Base-by-base conservation (phyloP, 164 flowering plant species). In the Taxillus chinensis region DNA sequence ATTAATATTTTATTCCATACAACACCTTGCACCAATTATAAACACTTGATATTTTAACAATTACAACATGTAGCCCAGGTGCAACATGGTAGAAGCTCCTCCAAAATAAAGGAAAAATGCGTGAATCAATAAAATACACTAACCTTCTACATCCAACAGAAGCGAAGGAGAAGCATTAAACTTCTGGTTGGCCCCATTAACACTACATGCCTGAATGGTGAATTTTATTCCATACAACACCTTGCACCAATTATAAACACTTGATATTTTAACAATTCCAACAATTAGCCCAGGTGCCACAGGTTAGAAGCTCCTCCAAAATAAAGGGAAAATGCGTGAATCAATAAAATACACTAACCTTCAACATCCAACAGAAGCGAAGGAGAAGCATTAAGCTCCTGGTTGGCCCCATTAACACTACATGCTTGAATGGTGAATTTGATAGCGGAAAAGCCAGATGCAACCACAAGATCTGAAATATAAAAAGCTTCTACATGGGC, bases 391-490 rank as follows among this genome's bases (percentile, higher is more conserved):
- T 71, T 78, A 8, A 89, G 71, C 66, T 76, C 73, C 70, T 84
- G 95, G 73, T 16, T 61, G 55, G 71, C 17, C 49, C 98, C 96
- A 70, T 84, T 85, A 41, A 54, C 57, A 48, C 70, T 71, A 55
- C 86, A 79, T 0, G 74, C 86, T 76, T 89, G 98, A 66, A 87
- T 74, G 14, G 77, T 57, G 67, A 92, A 86, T 56, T 79, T 81
- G 66, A 92, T 68, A 49, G 57, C 39, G 4, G 77, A 70, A 54
- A 60, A 67, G 13, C 71, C 82, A 14, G 80, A 49, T n/a, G 82
- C 75, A 74, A 89, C 78, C 15, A 39, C 49, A 37, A 83, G 67
- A 8, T 77, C 68, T 39, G 88, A 80, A 27, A 86, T 74, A 64
- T 87, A 92, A 68, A 84, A 87, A 1, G 87, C 77, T 67, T 79